Evolutionary conservation across 192 early-diverging fungal genomes (phyloP), one percentile per base, ranked within the genome.

Genomic region (Coemansia sp.): DNA sequence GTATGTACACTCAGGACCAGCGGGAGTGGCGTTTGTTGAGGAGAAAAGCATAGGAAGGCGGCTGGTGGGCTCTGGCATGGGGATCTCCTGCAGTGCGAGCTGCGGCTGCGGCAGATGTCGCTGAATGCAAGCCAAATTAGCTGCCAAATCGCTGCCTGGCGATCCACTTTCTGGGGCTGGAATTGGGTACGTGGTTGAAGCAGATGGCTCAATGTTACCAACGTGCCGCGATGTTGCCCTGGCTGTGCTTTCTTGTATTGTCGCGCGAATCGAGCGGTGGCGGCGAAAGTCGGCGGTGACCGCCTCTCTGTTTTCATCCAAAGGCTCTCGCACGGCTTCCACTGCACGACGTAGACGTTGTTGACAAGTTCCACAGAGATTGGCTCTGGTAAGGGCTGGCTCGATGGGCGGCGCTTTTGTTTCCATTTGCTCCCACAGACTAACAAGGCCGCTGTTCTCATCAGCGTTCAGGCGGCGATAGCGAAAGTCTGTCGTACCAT

Each of bases 341-440:
- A 71, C 60, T 8, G 72, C 77, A 30, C 71, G 71, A 14, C 72
- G 72, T 32, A 71, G 28, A 16, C 78, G 78, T 44, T 80, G 78
- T 47, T 80, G 78, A 50, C 78, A 80, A 0, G 78, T 74, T 16
- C 78, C 78, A 19, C 78, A 80, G 14, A 80, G 30, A n/a, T 80
- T 80, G n/a, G 78, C 78, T 4, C 65, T 51, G n/a, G 25, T 23
- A 22, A 80, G 59, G 12, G 32, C 68, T 14, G 54, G 54, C 62
- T 74, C 78, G 10, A 80, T 74, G 5, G 64, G 62, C 1, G 48
- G 52, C 3, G 41, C 52, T 3, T 18, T 21, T 5, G 52, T 56
- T 10, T 31, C 22, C 58, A 77, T 77, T 28, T 63, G 27, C 25
- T 38, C n/a, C 14, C 49, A 54, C 18, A 77, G 61, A 14, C 48